Evolutionary conservation across 257 asterid species (phyloP), one percentile per base, ranked within the genome.

Genomic region (Misopates orontium): DNA sequence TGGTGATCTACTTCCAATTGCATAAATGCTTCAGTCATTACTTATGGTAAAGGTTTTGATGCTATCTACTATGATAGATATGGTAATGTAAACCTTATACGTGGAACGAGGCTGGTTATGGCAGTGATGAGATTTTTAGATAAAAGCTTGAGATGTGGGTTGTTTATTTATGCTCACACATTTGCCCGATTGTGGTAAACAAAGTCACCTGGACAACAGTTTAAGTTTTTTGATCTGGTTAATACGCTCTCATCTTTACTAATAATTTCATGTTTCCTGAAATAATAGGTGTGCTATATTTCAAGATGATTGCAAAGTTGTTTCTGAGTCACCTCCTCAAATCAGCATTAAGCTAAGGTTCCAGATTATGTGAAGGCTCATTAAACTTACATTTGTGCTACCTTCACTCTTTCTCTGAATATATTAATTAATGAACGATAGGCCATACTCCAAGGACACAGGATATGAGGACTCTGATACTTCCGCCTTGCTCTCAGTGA

Each of bases 361-460:
- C 73, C 75, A 52, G 21, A 75, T 67, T 45, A 65, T 59, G 62
- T 60, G 72, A 72, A 36, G 8, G 39, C 64, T 48, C 32, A 20
- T 50, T 24, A 44, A 39, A 23, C 20, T 62, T 61, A 3, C 60
- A 69, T 23, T 40, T 50, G 36, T 32, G 52, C 47, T 64, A 57
- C 50, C 24, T 62, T 62, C 19, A 55, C 24, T 64, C 56, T 55
- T 70, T 55, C 67, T 32, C 71, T 64, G 49, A 71, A 59, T 73
- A 54, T 78, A 84, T 66, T 48, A 49, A 66, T 71, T 72, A 48
- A 72, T 77, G 71, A 66, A 67, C 66, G 62, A 71, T 73, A 92
- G 99, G 87, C 97, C 99, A n/a, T 86, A 93, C 86, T 93, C 95
- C 40, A 86, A 83, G 83, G 99, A 93, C 78, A 85, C 95, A 8